Evolutionary conservation across 2,329 filamentous ascomycete genomes (phyloP).

Genomic region (Rosellinia necatrix): DNA sequence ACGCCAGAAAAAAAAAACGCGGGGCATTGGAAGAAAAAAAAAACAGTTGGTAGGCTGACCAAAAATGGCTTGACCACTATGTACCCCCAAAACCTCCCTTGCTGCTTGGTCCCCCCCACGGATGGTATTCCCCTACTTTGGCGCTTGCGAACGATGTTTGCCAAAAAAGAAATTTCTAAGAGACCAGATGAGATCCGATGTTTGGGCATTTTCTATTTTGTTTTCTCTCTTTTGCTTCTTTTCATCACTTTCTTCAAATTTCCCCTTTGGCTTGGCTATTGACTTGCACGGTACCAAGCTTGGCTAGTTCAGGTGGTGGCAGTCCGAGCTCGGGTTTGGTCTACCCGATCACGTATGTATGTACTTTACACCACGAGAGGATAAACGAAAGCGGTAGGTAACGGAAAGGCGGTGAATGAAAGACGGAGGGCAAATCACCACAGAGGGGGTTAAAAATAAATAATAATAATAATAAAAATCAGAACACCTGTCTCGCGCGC

Average conservation of each 20-base stretch:
- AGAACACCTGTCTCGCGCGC: conserved; percentile 9
- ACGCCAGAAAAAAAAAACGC: too few species aligned
- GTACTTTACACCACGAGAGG: neutral
- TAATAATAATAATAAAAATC: neutral
- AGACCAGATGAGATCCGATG: neutral
- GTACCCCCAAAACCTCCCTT: too few species aligned
- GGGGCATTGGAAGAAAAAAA: too few species aligned
- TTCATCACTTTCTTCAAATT: neutral
- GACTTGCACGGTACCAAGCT: neutral
- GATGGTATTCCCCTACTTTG: too few species aligned
- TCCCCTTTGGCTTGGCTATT: neutral
- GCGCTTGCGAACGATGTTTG: too few species aligned
- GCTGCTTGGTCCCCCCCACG: too few species aligned
- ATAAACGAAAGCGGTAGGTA: neutral
- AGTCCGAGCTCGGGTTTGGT: neutral
- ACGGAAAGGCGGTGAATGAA: conserved; percentile 23
- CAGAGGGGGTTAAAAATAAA: too few species aligned
- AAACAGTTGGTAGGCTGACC: too few species aligned
- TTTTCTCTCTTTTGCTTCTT: neutral
- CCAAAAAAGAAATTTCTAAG: too few species aligned
- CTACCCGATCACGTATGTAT: too few species aligned
- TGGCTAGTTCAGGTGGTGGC: neutral
- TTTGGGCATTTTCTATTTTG: neutral
- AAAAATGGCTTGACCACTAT: too few species aligned
- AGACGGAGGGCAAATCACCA: conserved; percentile 20